Conservation (phyloP, 2,329 filamentous ascomycete species). For the Aotearoamyces nothofagi region DNA sequence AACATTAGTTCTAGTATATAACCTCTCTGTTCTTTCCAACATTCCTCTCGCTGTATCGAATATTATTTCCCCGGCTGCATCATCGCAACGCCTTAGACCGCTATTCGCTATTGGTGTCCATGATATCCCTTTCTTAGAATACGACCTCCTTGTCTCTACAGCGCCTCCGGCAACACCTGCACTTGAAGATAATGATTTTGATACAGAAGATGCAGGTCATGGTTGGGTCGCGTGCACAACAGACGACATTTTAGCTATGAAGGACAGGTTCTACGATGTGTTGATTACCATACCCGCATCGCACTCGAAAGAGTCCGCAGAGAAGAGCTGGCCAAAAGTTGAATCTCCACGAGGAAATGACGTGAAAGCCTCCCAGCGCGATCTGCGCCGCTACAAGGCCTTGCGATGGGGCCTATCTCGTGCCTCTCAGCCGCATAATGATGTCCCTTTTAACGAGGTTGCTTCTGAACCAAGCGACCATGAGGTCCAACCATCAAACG, state of each 20-base stretch:
- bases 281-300: conserved; percentile 66
- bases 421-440: conserved; percentile 7
- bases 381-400: conserved; percentile 64
- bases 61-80: conserved; percentile 45
- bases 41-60: conserved; percentile 63
- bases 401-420: conserved; percentile 48
- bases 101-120: conserved; percentile 91
- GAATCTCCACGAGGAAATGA: conserved; percentile 46
- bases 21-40: conserved; percentile 83
- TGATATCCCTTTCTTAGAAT: conserved; percentile 68
- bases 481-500: conserved; percentile 8
- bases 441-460: conserved; percentile 5
- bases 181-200: conserved; percentile 20
- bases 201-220: conserved; percentile 32
- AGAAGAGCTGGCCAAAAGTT: conserved; percentile 62
- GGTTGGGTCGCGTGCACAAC: conserved; percentile 95
- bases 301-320: conserved; percentile 38
- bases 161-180: conserved; percentile 18
- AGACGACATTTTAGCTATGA: conserved; percentile 80
- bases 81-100: conserved; percentile 54
- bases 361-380: conserved; percentile 78
- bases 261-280: conserved; percentile 77
- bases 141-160: conserved; percentile 36
- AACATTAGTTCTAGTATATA: conserved; percentile 61
- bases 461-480: conserved; percentile 1